A percentile compares a stretch with the other conserved stretches of the same genome.
Conservation (phyloP, 1,284 basidiomycete genomes). For the Puccinia triticina region DNA sequence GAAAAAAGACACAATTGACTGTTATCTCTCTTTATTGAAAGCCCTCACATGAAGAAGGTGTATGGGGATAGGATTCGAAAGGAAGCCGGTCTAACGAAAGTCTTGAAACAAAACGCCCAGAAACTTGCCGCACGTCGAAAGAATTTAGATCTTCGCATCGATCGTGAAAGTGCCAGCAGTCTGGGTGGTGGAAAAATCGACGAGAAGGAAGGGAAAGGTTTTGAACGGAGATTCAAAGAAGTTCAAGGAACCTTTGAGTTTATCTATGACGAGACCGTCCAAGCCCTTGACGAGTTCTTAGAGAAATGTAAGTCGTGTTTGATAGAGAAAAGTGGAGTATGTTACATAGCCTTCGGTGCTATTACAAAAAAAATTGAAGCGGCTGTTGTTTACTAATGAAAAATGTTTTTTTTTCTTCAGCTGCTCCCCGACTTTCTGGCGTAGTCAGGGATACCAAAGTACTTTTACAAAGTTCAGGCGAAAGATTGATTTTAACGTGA, state of each 20-base stretch:
- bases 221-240: constrained; percentile 76
- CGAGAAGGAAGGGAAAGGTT: constrained; percentile 62
- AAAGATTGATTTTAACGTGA: constrained; percentile 66
- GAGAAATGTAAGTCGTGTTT: constrained; percentile 71
- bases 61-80: constrained; percentile 90
- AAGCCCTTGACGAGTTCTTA: constrained; percentile 87
- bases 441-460: constrained; percentile 84
- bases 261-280: constrained; percentile 87
- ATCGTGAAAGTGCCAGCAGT: constrained; percentile 52
- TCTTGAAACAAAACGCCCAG: constrained; percentile 68
- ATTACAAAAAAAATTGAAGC: neutral
- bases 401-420: constrained; percentile 46
- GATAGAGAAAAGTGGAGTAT: neutral
- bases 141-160: constrained; percentile 63
- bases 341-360: neutral
- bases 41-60: constrained; percentile 94
- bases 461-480: constrained; percentile 84
- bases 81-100: constrained; percentile 94
- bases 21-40: constrained; percentile 58
- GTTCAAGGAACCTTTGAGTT: constrained; percentile 91
- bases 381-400: neutral
- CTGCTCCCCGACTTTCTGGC: constrained; percentile 58
- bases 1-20: constrained; percentile 10
- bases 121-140: constrained; percentile 69
- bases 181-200: constrained; percentile 65